These are phyloP conservation scores for Powellomyces hirtus DNA, from an alignment of 192 early-diverging fungal species.

Conservation along the genomic window DNA sequence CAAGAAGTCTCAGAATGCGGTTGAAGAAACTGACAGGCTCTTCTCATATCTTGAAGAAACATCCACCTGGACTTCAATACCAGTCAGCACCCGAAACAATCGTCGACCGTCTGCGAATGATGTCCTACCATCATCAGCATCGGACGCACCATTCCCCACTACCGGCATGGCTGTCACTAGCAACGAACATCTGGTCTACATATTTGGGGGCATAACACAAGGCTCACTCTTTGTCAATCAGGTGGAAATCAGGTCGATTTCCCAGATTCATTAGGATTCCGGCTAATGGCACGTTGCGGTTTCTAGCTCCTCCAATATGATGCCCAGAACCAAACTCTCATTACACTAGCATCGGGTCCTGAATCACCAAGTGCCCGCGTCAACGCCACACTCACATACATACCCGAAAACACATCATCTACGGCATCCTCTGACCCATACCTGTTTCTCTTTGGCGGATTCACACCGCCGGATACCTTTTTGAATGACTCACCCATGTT, in stretches of 20 bases:
- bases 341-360: neutral
- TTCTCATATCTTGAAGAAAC: no score
- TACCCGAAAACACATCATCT: neutral
- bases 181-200: neutral
- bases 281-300: no score
- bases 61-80: no score
- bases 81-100: no score
- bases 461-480: neutral
- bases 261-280: no score
- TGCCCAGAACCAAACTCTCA: neutral
- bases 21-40: no score
- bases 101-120: no score
- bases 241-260: no score
- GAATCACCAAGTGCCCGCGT: neutral
- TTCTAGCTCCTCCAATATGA: neutral
- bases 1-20: no score
- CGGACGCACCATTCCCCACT: no score
- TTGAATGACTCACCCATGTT: conserved; percentile 18
- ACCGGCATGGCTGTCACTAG: neutral
- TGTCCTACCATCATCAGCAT: no score
- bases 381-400: conserved; percentile 11
- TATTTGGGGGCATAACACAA: neutral
- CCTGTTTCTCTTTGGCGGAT: conserved; percentile 17
- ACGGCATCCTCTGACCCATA: neutral
- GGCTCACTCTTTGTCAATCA: neutral